Conservation (phyloP, 306 rosid species). For the Cicer judaicum region DNA sequence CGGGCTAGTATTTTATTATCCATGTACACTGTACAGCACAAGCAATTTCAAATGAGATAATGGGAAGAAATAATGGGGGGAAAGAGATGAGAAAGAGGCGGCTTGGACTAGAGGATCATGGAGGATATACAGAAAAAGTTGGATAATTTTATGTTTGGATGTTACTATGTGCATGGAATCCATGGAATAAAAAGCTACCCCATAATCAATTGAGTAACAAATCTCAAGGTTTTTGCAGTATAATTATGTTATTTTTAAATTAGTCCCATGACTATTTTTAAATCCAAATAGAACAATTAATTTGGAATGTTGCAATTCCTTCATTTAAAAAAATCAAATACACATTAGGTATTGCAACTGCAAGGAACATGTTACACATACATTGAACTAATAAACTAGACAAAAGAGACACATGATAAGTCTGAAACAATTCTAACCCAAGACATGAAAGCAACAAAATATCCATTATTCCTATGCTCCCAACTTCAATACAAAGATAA, state of each 20-base stretch:
- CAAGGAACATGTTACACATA: conserved; percentile 32
- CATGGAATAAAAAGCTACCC: background rate
- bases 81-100: background rate
- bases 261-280: background rate
- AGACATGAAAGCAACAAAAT: conserved; percentile 25
- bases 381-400: conserved; percentile 7
- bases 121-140: background rate
- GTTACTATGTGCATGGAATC: background rate
- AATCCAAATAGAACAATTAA: background rate
- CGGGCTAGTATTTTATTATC: background rate
- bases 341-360: conserved; percentile 19
- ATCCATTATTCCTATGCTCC: conserved; percentile 5
- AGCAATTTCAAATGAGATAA: background rate
- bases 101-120: background rate
- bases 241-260: background rate
- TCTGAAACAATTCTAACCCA: background rate
- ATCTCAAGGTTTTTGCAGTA: background rate
- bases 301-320: background rate
- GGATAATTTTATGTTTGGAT: background rate
- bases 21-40: background rate
- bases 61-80: background rate
- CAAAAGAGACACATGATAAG: background rate
- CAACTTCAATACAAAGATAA: background rate
- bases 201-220: background rate
- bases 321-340: background rate